Percentiles rank a stretch among this genome's conserved stretches.
phyloP scores from a whole-genome alignment of 257 asterid genomes.

The Buddleja alternifolia region DNA sequence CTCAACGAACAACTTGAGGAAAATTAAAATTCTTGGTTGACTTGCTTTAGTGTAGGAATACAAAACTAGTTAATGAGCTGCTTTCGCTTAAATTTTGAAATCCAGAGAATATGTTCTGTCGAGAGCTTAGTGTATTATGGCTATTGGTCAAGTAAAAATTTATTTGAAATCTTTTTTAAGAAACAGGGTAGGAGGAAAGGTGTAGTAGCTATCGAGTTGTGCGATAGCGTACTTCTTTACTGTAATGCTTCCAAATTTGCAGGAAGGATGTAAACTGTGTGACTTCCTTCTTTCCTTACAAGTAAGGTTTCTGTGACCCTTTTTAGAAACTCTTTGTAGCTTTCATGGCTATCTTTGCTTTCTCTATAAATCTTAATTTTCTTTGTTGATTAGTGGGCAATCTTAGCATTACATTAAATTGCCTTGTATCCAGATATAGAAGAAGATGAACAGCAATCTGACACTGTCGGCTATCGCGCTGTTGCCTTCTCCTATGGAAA shows the following conservation, averaged over 20 bases:
- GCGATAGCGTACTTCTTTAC: slow-evolving; percentile 48
- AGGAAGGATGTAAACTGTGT: slow-evolving; percentile 49
- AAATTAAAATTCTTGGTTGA: neutral
- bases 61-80: slow-evolving; percentile 8
- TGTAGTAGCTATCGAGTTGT: slow-evolving; percentile 46
- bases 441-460: slow-evolving; percentile 51
- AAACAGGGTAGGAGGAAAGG: slow-evolving; percentile 43
- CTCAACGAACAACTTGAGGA: neutral
- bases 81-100: neutral
- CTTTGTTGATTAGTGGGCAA: neutral
- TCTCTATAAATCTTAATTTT: slow-evolving; percentile 13
- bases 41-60: neutral
- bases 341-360: neutral
- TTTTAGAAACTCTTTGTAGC: slow-evolving; percentile 9
- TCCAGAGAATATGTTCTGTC: slow-evolving; percentile 14
- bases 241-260: slow-evolving; percentile 51
- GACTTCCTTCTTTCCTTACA: slow-evolving; percentile 47
- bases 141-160: slow-evolving; percentile 28
- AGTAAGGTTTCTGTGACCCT: slow-evolving; percentile 52
- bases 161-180: slow-evolving; percentile 34
- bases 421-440: slow-evolving; percentile 48
- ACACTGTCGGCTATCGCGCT: slow-evolving; percentile 45
- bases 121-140: slow-evolving; percentile 27
- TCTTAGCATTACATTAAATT: slow-evolving; percentile 11
- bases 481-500: slow-evolving; percentile 79